phyloP scores from a whole-genome alignment of 139 green algal species.

The Zygnema circumcarinatum region DNA sequence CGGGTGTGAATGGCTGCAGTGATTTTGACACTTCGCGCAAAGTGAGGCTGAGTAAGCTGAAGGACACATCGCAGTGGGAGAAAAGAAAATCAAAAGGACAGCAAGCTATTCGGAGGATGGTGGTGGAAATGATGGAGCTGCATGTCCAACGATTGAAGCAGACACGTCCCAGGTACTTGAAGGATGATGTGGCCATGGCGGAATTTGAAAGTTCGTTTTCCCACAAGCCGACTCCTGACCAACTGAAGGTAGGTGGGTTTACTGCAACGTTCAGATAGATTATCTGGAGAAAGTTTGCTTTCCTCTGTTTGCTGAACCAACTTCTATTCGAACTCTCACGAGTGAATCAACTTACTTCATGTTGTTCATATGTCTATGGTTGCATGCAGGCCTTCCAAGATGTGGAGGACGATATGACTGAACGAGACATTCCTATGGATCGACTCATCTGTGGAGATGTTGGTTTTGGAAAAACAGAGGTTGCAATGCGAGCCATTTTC shows the following conservation, averaged over 20 bases:
- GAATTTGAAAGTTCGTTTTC: constrained; percentile 45
- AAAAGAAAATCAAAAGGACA: constrained; percentile 43
- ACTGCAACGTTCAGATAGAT: neutral
- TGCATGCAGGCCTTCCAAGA: constrained; percentile 57
- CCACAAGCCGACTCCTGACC: constrained; percentile 48
- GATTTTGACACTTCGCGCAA: constrained; percentile 1
- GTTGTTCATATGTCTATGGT: too few relatives aligned
- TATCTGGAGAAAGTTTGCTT: constrained; percentile 16
- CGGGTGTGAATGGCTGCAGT: neutral
- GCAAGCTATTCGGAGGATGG: constrained; percentile 47
- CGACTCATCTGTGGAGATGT: constrained; percentile 67
- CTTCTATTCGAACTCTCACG: too few relatives aligned
- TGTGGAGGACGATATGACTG: constrained; percentile 57
- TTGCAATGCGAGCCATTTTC: constrained; percentile 66
- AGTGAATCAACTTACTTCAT: too few relatives aligned
- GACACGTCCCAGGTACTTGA: constrained; percentile 25
- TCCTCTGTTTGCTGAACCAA: too few relatives aligned
- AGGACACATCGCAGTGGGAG: constrained; percentile 50
- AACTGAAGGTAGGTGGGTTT: constrained; percentile 38
- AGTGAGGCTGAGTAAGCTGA: constrained; percentile 52
- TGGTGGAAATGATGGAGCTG: constrained; percentile 59
- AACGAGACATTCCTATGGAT: constrained; percentile 64
- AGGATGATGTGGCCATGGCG: constrained; percentile 1
- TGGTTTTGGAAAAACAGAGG: constrained; percentile 70
- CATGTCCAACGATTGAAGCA: constrained; percentile 55